phyloP scores from a whole-genome alignment of 305 asterid species.

The Euphrasia arctica region DNA sequence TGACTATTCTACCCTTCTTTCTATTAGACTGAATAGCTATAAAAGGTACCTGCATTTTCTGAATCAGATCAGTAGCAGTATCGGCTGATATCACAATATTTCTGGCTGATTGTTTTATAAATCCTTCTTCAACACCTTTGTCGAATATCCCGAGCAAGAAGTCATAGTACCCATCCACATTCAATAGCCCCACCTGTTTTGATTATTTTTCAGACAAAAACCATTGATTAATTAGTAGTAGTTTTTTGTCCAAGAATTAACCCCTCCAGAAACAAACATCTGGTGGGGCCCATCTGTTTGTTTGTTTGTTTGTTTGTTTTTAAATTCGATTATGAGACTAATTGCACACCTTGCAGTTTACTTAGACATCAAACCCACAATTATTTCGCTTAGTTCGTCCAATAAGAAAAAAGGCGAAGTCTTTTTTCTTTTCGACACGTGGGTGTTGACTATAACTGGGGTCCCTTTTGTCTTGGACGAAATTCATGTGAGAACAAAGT shows the following conservation, averaged over 20 bases:
- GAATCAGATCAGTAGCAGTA: slow-evolving; percentile 46
- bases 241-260: not conserved
- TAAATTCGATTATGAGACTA: slow-evolving; percentile 9
- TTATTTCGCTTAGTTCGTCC: slow-evolving; percentile 13
- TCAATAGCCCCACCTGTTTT: slow-evolving; percentile 59
- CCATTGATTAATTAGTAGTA: not conserved
- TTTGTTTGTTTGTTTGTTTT: not conserved
- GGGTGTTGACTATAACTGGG: slow-evolving; percentile 1
- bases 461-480: not conserved
- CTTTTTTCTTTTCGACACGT: not conserved
- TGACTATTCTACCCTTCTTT: no score
- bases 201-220: slow-evolving; percentile 8
- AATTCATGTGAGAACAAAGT: not conserved
- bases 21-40: not conserved
- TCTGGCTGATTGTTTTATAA: slow-evolving; percentile 51
- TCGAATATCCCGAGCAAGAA: slow-evolving; percentile 60
- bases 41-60: slow-evolving; percentile 56
- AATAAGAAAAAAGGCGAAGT: not conserved
- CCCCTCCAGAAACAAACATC: not conserved
- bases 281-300: not conserved
- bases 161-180: slow-evolving; percentile 61
- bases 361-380: not conserved
- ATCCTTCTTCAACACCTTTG: slow-evolving; percentile 69
- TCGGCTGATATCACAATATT: slow-evolving; percentile 55
- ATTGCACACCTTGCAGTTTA: not conserved